Base-by-base conservation (phyloP, 148 eudicot species). In the Dianthus caryophyllus region DNA sequence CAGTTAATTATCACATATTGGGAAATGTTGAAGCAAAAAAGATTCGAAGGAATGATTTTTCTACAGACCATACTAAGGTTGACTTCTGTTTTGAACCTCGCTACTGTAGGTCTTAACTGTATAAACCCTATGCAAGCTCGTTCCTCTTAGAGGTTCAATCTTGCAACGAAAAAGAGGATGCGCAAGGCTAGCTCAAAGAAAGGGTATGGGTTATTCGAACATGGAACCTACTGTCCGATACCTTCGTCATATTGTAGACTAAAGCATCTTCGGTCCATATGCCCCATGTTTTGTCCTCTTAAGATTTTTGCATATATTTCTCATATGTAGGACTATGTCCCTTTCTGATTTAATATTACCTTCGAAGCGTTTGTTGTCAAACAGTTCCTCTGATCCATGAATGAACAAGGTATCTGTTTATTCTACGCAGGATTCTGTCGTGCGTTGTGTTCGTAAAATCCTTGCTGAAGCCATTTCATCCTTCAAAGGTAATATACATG, bases 11-110 rank as follows among this genome's bases (percentile, higher is more conserved):
- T 70, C 62, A 75, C 21, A 65, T 60, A 25, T 49, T 12, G 17
- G 66, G 52, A 56, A 51, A 30, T 24, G 69, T 70, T 16, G 71
- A 78, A 67, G 27, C 61, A 25, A 73, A 62, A 36, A 74, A 20
- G 41, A 74, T 33, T 27, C 54, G 16, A 43, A 73, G 49, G 48
- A 57, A 64, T 58, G 63, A 66, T 52, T 65, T 64, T 67, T 66
- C 72, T 27, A 71, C 83, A 2, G 96, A 87, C 78, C 96, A 92
- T 77, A 87, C 94, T 18, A 91, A 89, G 96, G 98, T 92, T 33
- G 68, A 39, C 36, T 62, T 31, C 15, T 17, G 25, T 16, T 41
- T 9, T 41, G 10, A 41, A 41, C 44, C 44, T 9, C 44, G 44
- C 1, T 1, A 9, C 6, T 41, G 5, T 9, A 13, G 11, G 1